These are phyloP conservation scores for Irpex sp. DNA, from an alignment of 1,284 basidiomycete species.

Conservation along the genomic window DNA sequence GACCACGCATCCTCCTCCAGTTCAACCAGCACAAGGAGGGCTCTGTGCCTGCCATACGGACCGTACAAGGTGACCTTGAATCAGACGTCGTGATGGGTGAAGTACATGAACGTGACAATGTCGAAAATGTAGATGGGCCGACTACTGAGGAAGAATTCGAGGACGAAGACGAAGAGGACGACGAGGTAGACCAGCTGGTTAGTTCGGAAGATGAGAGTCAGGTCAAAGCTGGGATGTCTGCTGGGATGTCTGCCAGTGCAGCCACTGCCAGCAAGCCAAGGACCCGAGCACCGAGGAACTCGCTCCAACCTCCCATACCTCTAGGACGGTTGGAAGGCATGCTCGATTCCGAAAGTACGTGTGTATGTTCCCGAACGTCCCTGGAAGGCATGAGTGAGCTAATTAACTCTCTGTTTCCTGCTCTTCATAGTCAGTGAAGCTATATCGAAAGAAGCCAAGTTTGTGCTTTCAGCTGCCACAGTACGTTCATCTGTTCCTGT, in stretches of 20 bases:
- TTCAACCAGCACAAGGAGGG: constrained; percentile 1
- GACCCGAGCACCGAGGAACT: constrained; percentile 33
- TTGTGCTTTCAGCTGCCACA: constrained; percentile 66
- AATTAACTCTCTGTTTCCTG: background rate
- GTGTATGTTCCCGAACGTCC: background rate
- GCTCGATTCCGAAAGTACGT: constrained; percentile 64
- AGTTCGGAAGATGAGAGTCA: constrained; percentile 35
- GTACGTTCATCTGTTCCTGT: constrained; percentile 36
- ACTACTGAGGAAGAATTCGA: constrained; percentile 26
- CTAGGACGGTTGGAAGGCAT: constrained; percentile 62
- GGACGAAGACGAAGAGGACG: constrained; percentile 27
- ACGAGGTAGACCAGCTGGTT: constrained; percentile 63
- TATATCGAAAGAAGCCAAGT: constrained; percentile 72
- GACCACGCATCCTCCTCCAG: constrained; percentile 8
- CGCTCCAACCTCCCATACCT: constrained; percentile 59
- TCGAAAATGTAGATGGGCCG: background rate
- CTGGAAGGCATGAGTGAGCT: background rate
- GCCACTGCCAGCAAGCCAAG: constrained; percentile 23
- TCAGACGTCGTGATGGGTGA: constrained; percentile 15
- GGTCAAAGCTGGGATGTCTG: constrained; percentile 15
- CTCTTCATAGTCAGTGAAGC: constrained; percentile 44
- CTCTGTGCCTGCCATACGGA: background rate
- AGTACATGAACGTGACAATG: constrained; percentile 1
- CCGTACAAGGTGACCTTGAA: constrained; percentile 1
- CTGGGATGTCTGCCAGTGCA: constrained; percentile 21